Base-by-base conservation (phyloP, 148 eudicot species). In the Selenicereus undatus region DNA sequence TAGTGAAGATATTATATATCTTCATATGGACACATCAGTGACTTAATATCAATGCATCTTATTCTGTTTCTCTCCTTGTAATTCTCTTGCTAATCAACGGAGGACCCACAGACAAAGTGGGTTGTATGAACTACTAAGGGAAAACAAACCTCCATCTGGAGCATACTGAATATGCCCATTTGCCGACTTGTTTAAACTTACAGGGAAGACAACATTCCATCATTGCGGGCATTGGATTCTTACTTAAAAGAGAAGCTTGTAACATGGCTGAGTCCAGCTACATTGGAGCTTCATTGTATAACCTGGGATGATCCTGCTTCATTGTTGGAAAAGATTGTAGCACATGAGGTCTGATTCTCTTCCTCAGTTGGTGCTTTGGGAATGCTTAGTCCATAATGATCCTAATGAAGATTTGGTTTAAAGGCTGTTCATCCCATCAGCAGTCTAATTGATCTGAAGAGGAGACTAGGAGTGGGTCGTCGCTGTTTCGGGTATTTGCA, bases 361-460 rank as follows among this genome's bases (percentile, higher is more conserved):
- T 81, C 74, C 76, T 74, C 48, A 50, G 45, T 80, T 80, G 32
- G 45, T 74, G 36, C 54, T 77, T 52, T 72, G 18, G 39, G 43
- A 75, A 70, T 79, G 79, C 50, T 78, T 14, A 62, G 80, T 71
- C 32, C n/a, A 8, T 66, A 5, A 8, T 66, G 7, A 79, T 54
- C 75, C 91, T 83, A 72, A 74, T 54, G 76, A 75, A 27, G 27
- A 71, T 85, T 32, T 77, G 85, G 77, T 89, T 43, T 86, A 66
- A 85, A 96, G 99, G 99, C 99, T 84, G 99, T 96, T 83, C 98
- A 96, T 87, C 99, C 99, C 56, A 96, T 96, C 84, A 96, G 95
- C 87, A 93, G 87, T 80, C 92, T 96, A 26, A 77, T 93, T 83
- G 99, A 96, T 85, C 92, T 96, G 83, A 96, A 96, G 90, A 90